phyloP scores from a whole-genome alignment of 805 yeast species.

The Ogataea nakhonphanomensis region DNA sequence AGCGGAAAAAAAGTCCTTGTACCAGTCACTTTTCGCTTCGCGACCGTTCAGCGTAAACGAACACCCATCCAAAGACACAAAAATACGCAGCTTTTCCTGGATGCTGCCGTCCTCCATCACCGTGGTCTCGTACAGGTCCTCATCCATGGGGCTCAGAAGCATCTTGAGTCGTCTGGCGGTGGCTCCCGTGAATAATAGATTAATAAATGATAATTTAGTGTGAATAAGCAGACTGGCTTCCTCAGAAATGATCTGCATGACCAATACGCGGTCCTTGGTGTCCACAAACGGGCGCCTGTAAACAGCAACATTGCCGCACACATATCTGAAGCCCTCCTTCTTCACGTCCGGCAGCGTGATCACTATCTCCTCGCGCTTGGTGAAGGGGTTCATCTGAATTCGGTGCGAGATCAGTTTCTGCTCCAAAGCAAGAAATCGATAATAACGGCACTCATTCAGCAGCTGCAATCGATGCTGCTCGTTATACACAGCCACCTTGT shows the following conservation, averaged over 20 bases:
- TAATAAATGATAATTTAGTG: constrained; percentile 28
- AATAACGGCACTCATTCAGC: constrained; percentile 70
- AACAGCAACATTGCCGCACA: constrained; percentile 21
- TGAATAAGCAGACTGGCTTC: constrained; percentile 33
- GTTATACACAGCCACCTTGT: constrained; percentile 41
- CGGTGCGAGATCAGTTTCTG: constrained; percentile 59
- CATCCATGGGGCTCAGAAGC: constrained; percentile 20
- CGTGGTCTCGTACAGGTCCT: constrained; percentile 26
- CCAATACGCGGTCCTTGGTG: constrained; percentile 33
- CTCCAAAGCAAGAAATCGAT: constrained; percentile 70
- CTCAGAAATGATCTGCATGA: constrained; percentile 39
- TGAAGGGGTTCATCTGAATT: constrained; percentile 51
- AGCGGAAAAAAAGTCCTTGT: constrained; percentile 12
- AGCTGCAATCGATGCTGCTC: constrained; percentile 57
- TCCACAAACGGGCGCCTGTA: constrained; percentile 50
- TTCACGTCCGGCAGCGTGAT: constrained; percentile 46
- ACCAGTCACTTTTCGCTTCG: constrained; percentile 31
- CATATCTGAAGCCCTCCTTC: constrained; percentile 32
- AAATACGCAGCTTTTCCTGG: constrained; percentile 20
- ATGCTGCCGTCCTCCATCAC: constrained; percentile 4
- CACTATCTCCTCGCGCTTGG: constrained; percentile 52
- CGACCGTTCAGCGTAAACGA: constrained; percentile 25
- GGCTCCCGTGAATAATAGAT: constrained; percentile 22
- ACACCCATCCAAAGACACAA: constrained; percentile 21
- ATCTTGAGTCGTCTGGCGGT: constrained; percentile 25